phyloP scores from a whole-genome alignment of 495 filamentous ascomycete species.

The Podospora didyma region DNA sequence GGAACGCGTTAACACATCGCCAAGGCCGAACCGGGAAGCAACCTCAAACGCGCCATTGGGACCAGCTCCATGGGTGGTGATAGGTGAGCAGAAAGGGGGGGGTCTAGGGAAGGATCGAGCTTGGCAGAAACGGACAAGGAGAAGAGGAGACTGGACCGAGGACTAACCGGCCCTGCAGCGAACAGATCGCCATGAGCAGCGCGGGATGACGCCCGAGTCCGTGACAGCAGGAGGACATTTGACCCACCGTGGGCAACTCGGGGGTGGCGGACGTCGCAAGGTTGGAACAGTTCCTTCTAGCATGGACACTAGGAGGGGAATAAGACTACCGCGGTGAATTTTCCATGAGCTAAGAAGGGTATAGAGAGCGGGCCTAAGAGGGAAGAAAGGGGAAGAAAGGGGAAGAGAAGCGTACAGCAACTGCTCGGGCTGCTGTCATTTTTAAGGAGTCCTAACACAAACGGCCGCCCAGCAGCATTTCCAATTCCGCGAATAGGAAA shows the following conservation, averaged over 20 bases:
- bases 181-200: neutral
- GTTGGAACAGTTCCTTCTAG: neutral
- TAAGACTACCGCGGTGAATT: neutral
- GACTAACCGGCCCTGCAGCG: neutral
- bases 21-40: neutral
- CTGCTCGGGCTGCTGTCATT: neutral
- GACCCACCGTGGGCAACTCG: neutral
- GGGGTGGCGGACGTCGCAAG: neutral
- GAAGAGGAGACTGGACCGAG: neutral
- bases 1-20: no score
- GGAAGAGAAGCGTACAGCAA: neutral
- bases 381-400: neutral
- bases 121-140: neutral
- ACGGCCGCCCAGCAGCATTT: conserved; percentile 1
- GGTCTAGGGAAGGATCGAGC: neutral
- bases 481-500: neutral
- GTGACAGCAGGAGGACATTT: neutral
- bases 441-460: neutral
- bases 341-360: neutral
- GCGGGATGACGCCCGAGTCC: neutral
- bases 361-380: neutral
- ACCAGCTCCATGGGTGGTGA: neutral
- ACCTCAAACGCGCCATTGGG: neutral
- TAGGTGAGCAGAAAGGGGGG: neutral
- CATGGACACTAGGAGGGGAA: neutral